Evolutionary conservation across 108 stramenopile species (phyloP).

Genomic region (Bacterosira constricta): DNA sequence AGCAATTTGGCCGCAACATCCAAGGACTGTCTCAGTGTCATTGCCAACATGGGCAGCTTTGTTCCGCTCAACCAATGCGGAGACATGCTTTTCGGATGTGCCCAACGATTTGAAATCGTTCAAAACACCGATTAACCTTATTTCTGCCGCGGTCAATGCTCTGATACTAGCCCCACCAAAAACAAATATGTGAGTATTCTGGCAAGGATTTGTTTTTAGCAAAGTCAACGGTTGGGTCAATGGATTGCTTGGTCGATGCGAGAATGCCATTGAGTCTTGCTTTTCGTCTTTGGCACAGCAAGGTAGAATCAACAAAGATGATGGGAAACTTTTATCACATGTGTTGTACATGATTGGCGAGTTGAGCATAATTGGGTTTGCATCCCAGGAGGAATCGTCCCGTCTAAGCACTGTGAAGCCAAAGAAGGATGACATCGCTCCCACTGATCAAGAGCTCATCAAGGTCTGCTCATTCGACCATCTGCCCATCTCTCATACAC

Average conservation of each 20-base stretch:
- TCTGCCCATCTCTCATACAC: constrained; percentile 50
- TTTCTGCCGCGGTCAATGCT: constrained; percentile 58
- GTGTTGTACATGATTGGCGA: constrained; percentile 73
- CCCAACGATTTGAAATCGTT: constrained; percentile 42
- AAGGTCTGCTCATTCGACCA: constrained; percentile 53
- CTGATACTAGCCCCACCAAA: constrained; percentile 50
- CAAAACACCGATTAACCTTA: constrained; percentile 55
- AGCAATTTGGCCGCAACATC: constrained; percentile 25
- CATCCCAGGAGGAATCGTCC: constrained; percentile 51
- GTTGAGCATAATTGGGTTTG: constrained; percentile 73
- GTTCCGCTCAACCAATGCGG: constrained; percentile 46
- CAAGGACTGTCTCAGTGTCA: constrained; percentile 53
- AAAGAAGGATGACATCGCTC: constrained; percentile 11
- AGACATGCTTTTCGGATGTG: constrained; percentile 33
- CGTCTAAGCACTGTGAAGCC: not conserved
- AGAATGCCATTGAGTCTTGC: constrained; percentile 30
- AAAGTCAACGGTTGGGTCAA: constrained; percentile 58
- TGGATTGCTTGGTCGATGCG: constrained; percentile 42
- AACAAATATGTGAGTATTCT: constrained; percentile 43
- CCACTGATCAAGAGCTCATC: constrained; percentile 44
- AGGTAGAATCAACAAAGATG: constrained; percentile 2
- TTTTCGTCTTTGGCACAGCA: constrained; percentile 15
- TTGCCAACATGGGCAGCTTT: constrained; percentile 56
- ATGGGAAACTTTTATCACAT: constrained; percentile 42
- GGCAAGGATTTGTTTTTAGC: constrained; percentile 37